Base-by-base conservation (phyloP, 1,284 basidiomycete genomes). In the Caloboletus firmus region DNA sequence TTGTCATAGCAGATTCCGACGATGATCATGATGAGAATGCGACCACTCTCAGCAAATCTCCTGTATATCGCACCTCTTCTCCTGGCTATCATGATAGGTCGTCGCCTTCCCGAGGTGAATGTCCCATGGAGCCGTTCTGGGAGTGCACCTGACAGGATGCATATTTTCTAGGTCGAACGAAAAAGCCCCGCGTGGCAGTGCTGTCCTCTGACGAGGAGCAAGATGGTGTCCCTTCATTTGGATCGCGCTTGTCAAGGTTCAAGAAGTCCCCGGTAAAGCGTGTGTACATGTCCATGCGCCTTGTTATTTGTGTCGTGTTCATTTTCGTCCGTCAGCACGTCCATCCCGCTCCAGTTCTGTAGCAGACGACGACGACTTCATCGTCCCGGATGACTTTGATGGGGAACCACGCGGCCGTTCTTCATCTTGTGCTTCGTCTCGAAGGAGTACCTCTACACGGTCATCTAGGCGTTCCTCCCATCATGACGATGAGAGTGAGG, bases 1-100 rank as follows among this genome's bases (percentile, higher is more conserved):
- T 84, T n/a, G 64, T 85, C 12, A 61, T 84, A 18, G 79, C 80
- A 7, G 86, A 88, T 58, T 88, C 86, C 0, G 88, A 91, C 55
- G 83, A 86, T 30, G 85, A 85, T 20, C 65, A 64, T n/a, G 84
- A 85, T 26, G 65, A 62, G 17, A 59, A 63, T 42, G 22, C 40
- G 3, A 32, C 45, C 4, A 32, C 49, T 36, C 15, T 45, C 53
- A 56, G 53, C 51, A 52, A 57, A 52, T 52, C 67, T 49, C 45
- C 58, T 30, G 58, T 50, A 28, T 60, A 59, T 40, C 59, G 54
- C 35, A 64, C 62, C 31, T 72, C 67, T 30, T 72, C 65, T 40
- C 65, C 65, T 13, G 63, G 55, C 22, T 59, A 56, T 51, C 59
- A 58, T 49, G 59, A 54, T 35, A 56, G 32, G 46, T 62, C 60